A percentile compares a stretch with the other conserved stretches of the same genome.
Conservation (phyloP, 306 rosid species). For the Fragaria ananassa region DNA sequence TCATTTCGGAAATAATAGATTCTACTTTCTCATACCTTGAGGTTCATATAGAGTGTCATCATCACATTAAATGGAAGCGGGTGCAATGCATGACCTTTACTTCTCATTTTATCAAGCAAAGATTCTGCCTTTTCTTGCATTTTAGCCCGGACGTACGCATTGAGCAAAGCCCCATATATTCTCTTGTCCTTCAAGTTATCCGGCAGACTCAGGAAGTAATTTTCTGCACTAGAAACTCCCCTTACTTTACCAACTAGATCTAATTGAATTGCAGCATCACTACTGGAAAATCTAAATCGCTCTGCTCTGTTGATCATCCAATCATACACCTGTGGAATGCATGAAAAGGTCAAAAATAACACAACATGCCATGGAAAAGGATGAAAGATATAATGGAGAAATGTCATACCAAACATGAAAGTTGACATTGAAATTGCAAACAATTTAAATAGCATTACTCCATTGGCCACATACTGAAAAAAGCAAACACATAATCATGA, state of each 20-base stretch:
- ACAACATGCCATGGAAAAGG: not conserved
- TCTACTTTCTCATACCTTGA: conserved; percentile 70
- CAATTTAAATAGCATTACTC: not conserved
- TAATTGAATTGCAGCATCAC: conserved; percentile 84
- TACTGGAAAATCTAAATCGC: conserved; percentile 69
- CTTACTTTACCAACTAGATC: conserved; percentile 80
- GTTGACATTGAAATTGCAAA: not conserved
- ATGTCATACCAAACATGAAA: not conserved
- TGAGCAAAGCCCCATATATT: conserved; percentile 80
- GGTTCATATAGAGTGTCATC: conserved; percentile 96
- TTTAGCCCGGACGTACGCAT: conserved; percentile 60
- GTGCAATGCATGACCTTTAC: conserved; percentile 56
- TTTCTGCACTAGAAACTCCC: conserved; percentile 74
- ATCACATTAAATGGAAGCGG: conserved; percentile 85
- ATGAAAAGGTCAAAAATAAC: not conserved
- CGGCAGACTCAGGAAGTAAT: conserved; percentile 54
- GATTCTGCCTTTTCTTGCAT: conserved; percentile 74
- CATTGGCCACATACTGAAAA: not conserved
- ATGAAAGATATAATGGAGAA: not conserved
- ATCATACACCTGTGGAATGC: conserved; percentile 63
- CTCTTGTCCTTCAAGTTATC: conserved; percentile 60
- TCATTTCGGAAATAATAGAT: conserved; percentile 69
- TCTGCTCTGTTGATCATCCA: conserved; percentile 87
- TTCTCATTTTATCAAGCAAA: conserved; percentile 70
- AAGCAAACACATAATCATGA: not conserved